phyloP scores from a whole-genome alignment of 768 basidiomycete genomes.

The Tricholoma matsutake region DNA sequence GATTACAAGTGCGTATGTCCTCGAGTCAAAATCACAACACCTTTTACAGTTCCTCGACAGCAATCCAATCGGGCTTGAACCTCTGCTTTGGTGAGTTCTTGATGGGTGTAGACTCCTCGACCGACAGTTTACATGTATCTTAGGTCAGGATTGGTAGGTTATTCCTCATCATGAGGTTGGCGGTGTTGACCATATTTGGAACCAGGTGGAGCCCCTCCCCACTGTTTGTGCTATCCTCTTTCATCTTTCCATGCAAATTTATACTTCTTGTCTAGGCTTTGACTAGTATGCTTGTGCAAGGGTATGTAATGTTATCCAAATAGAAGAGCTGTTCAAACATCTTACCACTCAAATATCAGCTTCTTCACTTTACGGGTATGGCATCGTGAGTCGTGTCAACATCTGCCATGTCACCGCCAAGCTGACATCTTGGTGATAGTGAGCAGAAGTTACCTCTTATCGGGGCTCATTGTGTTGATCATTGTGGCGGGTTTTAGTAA shows the following conservation, averaged over 20 bases:
- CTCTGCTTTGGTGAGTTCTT: constrained; percentile 7
- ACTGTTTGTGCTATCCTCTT: constrained; percentile 29
- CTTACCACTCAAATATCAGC: neutral
- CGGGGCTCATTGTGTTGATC: no score
- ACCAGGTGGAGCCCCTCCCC: constrained; percentile 44
- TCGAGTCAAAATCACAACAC: neutral
- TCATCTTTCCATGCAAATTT: neutral
- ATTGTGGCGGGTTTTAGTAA: no score
- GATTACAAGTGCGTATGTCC: constrained; percentile 13
- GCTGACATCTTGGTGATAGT: no score
- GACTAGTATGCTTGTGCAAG: neutral
- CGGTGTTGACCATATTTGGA: neutral
- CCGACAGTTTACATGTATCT: no score
- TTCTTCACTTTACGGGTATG: no score
- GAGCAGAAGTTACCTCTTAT: no score
- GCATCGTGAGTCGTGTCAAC: no score
- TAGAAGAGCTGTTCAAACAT: neutral
- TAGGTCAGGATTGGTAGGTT: constrained; percentile 40
- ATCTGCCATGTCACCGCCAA: no score
- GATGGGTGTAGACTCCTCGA: neutral
- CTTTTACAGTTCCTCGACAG: neutral
- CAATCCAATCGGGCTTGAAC: constrained; percentile 1
- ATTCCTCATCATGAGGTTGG: neutral
- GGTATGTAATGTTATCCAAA: neutral
- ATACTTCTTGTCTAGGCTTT: neutral